These are phyloP conservation scores for Breynia disticha DNA, from an alignment of 441 rosid genomes.

Conservation along the genomic window DNA sequence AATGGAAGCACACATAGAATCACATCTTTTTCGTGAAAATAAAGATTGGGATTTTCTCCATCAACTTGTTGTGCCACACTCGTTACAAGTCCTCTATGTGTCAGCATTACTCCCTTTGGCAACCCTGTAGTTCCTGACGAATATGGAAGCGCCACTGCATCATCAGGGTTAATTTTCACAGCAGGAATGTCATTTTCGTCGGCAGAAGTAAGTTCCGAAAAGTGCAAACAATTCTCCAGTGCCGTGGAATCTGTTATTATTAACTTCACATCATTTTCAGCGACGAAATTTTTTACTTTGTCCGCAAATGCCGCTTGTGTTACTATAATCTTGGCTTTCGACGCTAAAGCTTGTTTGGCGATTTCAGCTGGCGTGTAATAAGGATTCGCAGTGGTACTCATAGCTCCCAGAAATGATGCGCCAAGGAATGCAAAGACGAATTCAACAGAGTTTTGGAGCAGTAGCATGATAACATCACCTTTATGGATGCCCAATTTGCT, in stretches of 20 bases:
- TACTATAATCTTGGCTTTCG: constrained; percentile 32
- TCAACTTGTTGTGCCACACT: constrained; percentile 61
- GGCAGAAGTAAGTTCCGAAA: constrained; percentile 29
- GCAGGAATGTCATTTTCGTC: constrained; percentile 31
- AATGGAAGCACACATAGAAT: constrained; percentile 45
- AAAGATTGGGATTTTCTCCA: constrained; percentile 60
- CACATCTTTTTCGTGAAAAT: constrained; percentile 42
- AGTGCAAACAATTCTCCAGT: constrained; percentile 31
- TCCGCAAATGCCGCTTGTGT: constrained; percentile 35
- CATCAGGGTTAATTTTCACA: constrained; percentile 38
- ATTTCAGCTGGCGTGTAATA: constrained; percentile 50
- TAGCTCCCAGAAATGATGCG: constrained; percentile 39
- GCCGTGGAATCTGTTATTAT: constrained; percentile 25
- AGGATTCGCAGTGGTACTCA: constrained; percentile 50
- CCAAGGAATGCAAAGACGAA: constrained; percentile 51
- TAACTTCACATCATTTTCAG: constrained; percentile 24
- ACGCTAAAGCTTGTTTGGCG: constrained; percentile 38
- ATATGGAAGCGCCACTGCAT: constrained; percentile 53
- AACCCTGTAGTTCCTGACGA: constrained; percentile 65
- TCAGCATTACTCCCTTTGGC: constrained; percentile 63
- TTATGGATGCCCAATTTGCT: constrained; percentile 32
- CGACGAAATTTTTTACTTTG: constrained; percentile 32
- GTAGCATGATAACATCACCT: constrained; percentile 54
- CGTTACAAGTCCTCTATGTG: constrained; percentile 47
- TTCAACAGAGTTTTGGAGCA: constrained; percentile 50